phyloP scores from a whole-genome alignment of 331 rosid species.

The Malus hybrid region DNA sequence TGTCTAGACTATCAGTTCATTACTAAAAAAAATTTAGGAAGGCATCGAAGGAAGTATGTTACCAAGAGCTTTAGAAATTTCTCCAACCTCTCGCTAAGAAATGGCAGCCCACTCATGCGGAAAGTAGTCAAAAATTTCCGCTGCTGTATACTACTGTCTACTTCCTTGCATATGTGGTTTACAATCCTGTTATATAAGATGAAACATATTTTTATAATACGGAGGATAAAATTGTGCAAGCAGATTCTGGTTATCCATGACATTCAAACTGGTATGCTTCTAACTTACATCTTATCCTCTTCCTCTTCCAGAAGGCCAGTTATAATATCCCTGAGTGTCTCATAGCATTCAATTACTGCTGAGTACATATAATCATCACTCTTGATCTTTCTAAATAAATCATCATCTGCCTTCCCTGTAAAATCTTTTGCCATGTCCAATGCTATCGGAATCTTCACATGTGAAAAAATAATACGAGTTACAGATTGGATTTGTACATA shows the following conservation, averaged over 20 bases:
- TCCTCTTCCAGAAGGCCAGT: slow-evolving; percentile 36
- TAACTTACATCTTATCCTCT: slow-evolving; percentile 55
- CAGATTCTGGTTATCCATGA: neutral
- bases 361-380: slow-evolving; percentile 68
- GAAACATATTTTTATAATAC: slow-evolving; percentile 9
- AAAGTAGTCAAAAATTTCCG: slow-evolving; percentile 43
- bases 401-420: slow-evolving; percentile 65
- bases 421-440: slow-evolving; percentile 96
- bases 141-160: slow-evolving; percentile 27
- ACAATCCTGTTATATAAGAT: slow-evolving; percentile 47
- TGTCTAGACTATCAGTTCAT: neutral
- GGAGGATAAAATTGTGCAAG: neutral
- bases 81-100: slow-evolving; percentile 80
- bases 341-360: slow-evolving; percentile 87
- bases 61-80: slow-evolving; percentile 70
- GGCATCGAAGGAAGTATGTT: slow-evolving; percentile 15
- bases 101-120: slow-evolving; percentile 73
- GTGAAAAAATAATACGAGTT: slow-evolving; percentile 16
- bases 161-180: slow-evolving; percentile 25
- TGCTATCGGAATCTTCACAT: slow-evolving; percentile 87
- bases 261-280: slow-evolving; percentile 2
- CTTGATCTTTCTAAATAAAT: slow-evolving; percentile 64
- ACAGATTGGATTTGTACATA: slow-evolving; percentile 6
- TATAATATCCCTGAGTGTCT: slow-evolving; percentile 65
- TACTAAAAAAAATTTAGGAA: neutral